Percentiles rank a stretch among this genome's conserved stretches.
Conservation (phyloP, 2,329 filamentous ascomycete genomes). For the Aspergillus persii region DNA sequence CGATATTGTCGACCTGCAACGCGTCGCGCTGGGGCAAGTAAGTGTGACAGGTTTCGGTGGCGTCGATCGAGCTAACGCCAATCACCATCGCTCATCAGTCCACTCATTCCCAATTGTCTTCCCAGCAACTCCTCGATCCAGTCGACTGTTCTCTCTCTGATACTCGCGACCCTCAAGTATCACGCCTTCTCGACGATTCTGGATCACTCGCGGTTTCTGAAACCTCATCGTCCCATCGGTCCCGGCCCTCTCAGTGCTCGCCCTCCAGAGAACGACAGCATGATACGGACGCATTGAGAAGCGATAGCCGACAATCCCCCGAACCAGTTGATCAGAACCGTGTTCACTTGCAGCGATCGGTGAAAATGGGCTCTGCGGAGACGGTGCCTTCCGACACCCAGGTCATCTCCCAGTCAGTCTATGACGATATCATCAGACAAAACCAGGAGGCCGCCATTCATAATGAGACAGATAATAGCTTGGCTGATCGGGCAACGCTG, state of each 20-base stretch:
- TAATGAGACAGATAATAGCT: constrained; percentile 20
- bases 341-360: constrained; percentile 15
- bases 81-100: constrained; percentile 26
- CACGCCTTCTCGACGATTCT: constrained; percentile 9
- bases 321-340: constrained; percentile 16
- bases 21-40: constrained; percentile 41
- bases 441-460: constrained; percentile 32
- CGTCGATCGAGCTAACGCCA: constrained; percentile 28
- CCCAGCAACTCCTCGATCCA: constrained; percentile 12
- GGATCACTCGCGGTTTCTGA: constrained; percentile 7
- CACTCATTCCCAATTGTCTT: constrained; percentile 26
- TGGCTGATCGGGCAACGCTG: constrained; percentile 34
- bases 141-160: constrained; percentile 6
- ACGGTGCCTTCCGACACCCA: constrained; percentile 42
- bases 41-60: constrained; percentile 28
- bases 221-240: constrained; percentile 3
- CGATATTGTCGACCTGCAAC: constrained; percentile 41
- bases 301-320: constrained; percentile 8
- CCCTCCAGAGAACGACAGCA: constrained; percentile 14
- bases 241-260: constrained; percentile 4
- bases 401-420: constrained; percentile 45
- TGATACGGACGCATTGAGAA: constrained; percentile 18
- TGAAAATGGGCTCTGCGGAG: constrained; percentile 36
- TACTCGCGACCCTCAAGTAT: neutral
- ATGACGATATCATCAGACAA: constrained; percentile 39